These are phyloP conservation scores for Lactarius hengduanensis DNA, from an alignment of 768 basidiomycete genomes.

Conservation along the genomic window DNA sequence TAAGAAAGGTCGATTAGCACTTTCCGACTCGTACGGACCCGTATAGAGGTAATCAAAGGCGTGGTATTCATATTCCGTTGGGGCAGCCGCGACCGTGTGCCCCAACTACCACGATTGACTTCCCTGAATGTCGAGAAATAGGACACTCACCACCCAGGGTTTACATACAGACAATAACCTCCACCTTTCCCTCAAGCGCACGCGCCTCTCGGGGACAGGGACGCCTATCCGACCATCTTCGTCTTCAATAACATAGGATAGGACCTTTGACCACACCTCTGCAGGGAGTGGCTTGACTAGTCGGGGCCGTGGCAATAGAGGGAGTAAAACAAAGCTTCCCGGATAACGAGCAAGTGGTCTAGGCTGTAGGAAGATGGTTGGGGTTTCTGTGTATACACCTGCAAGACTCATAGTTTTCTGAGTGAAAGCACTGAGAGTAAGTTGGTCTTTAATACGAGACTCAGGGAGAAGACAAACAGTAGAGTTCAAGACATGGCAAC, in stretches of 20 bases:
- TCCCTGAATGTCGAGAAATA: neutral
- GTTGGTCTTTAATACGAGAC: neutral
- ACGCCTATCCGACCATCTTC: slow-evolving; percentile 17
- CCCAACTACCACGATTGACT: neutral
- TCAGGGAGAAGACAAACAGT: neutral
- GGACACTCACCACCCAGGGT: slow-evolving; percentile 25
- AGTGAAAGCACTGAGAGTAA: neutral
- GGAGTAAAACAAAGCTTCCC: slow-evolving; percentile 63
- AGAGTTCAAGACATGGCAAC: neutral
- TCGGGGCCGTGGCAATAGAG: slow-evolving; percentile 60
- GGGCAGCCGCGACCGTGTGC: neutral
- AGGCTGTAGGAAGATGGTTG: slow-evolving; percentile 54
- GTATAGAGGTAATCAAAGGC: neutral
- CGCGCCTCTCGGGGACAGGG: slow-evolving; percentile 17
- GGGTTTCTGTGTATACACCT: slow-evolving; percentile 12
- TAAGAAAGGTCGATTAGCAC: neutral
- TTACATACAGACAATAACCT: slow-evolving; percentile 29
- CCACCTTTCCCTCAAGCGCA: slow-evolving; percentile 27
- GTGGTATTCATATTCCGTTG: slow-evolving; percentile 5
- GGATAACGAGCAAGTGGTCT: slow-evolving; percentile 61
- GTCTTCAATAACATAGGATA: slow-evolving; percentile 39
- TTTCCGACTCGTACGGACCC: slow-evolving; percentile 5
- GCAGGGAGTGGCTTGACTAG: slow-evolving; percentile 56
- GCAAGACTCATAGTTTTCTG: slow-evolving; percentile 15
- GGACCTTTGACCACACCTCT: slow-evolving; percentile 70